Base-by-base conservation (phyloP, 306 rosid species). In the Astragalus membranaceus region DNA sequence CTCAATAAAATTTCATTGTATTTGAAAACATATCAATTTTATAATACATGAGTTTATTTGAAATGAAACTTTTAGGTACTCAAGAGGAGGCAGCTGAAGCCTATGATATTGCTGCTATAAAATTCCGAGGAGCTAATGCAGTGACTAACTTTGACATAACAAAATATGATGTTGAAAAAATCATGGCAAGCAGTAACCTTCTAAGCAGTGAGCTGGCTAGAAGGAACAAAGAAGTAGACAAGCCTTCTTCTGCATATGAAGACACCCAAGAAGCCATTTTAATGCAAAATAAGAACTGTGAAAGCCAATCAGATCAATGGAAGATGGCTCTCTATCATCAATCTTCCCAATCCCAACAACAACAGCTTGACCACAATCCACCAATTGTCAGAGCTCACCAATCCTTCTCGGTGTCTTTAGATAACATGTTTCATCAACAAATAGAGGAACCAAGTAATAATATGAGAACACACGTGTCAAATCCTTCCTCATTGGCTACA, bases 31-130 rank as follows among this genome's bases (percentile, higher is more conserved):
- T 23, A 23, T 23, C 26, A 23, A 23, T 23, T 23, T 23, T 23
- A 1, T 23, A 23, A 23, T 23, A 23, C 1, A 23, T 23, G 1
- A 1, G 2, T 23, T 23, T 50, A 1, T 58, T 48, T 59, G 75
- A 67, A 69, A 58, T 77, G 78, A 51, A 72, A 49, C 20, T 61
- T 55, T 53, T 46, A 92, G 98, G 98, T 78, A 89, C 96, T 6
- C 98, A 92, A 85, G 98, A 92, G 82, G 96, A 92, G 81, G 98
- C 98, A 33, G 98, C 98, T 3, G 98, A 92, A 73, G 96, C 98
- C 37, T 92, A 92, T 8, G 98, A 92, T 72, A 75, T 92, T 43
- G 96, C 98, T 2, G 98, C 98, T 39, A 92, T 92, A 50, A 92
- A 92, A 75, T 89, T 92, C 63, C 69, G 98, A 33, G 98, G 98